These are phyloP conservation scores for Vaccinium darrowii DNA, from an alignment of 148 eudicot genomes.

Conservation along the genomic window DNA sequence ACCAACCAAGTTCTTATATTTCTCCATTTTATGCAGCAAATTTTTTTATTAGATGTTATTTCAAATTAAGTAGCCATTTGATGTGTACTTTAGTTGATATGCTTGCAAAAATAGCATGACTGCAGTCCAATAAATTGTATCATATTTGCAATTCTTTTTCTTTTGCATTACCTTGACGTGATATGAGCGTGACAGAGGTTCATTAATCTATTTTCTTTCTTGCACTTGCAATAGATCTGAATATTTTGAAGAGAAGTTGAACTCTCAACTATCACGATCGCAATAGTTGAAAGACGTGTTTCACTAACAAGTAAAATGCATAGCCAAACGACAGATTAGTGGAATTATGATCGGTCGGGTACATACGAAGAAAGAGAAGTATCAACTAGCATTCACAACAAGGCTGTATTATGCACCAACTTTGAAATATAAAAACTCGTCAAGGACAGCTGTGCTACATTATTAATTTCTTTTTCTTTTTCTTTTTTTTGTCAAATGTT, in stretches of 20 bases:
- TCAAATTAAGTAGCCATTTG: not conserved
- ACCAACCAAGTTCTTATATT: too few species aligned
- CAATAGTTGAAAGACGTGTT: not conserved
- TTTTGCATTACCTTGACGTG: not conserved
- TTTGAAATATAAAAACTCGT: too few species aligned
- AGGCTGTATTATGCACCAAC: not conserved
- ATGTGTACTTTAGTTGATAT: not conserved
- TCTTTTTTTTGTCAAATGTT: not conserved
- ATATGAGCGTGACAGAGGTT: not conserved
- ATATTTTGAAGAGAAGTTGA: not conserved
- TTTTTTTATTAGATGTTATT: too few species aligned
- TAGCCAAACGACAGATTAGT: not conserved
- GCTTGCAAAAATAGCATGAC: not conserved
- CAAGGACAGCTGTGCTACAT: not conserved
- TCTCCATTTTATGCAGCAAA: not conserved
- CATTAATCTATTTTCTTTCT: not conserved
- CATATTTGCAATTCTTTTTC: not conserved
- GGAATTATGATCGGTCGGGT: not conserved
- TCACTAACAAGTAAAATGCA: not conserved
- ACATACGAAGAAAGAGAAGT: not conserved
- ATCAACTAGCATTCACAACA: not conserved
- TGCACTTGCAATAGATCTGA: not conserved
- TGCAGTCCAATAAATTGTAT: not conserved
- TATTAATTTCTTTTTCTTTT: too few species aligned
- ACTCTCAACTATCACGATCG: not conserved